Evolutionary conservation across 225 moss, liverwort and hornwort genomes (phyloP).

Genomic region (Thuidium tamariscinum): DNA sequence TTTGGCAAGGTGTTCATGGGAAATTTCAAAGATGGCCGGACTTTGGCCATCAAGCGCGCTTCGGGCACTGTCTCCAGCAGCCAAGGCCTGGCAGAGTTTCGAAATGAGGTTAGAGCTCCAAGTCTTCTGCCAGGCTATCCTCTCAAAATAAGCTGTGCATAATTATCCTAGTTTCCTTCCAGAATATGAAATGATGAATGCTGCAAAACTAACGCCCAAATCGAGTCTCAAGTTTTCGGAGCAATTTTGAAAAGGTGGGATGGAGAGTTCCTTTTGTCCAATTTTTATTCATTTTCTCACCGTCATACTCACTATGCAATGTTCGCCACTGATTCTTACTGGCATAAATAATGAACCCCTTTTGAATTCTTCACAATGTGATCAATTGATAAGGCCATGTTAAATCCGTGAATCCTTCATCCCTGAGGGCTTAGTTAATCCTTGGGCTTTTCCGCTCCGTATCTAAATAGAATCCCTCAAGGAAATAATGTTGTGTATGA

Average conservation of each 20-base stretch:
- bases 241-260: neutral
- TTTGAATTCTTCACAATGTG: neutral
- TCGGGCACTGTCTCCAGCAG: slow-evolving; percentile 25
- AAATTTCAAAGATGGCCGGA: slow-evolving; percentile 28
- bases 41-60: slow-evolving; percentile 44
- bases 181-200: neutral
- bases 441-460: neutral
- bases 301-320: neutral
- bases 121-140: neutral
- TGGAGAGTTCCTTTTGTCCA: neutral
- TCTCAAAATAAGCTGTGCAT: neutral
- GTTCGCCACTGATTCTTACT: neutral
- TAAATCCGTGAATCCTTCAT: neutral
- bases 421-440: neutral
- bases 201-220: neutral
- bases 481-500: neutral
- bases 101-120: slow-evolving; percentile 27
- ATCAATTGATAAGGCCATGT: neutral
- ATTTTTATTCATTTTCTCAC: neutral
- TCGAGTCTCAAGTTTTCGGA: neutral
- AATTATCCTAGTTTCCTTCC: neutral
- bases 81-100: slow-evolving; percentile 47
- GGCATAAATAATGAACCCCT: neutral
- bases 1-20: slow-evolving; percentile 43
- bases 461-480: neutral